Conservation (phyloP, 176 grass and related monocot species). For the Cenchrus purpureus region DNA sequence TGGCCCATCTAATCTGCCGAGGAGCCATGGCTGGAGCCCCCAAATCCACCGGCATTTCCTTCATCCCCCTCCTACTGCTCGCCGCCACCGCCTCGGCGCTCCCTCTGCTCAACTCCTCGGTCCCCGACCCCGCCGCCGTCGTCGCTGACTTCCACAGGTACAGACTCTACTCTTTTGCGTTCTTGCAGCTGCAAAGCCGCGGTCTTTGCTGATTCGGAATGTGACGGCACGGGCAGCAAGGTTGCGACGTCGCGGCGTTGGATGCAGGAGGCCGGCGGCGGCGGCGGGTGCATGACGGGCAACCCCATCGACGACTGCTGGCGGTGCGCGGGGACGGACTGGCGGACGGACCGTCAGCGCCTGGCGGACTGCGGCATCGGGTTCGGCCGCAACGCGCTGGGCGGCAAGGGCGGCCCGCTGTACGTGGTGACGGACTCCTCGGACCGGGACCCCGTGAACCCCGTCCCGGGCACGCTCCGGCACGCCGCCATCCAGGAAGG, state of each 20-base stretch:
- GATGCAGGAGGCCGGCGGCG: slow-evolving; percentile 39
- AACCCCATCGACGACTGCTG: slow-evolving; percentile 97
- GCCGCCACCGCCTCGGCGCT: slow-evolving; percentile 18
- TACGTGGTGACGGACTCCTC: slow-evolving; percentile 90
- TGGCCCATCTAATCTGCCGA: slow-evolving; percentile 14
- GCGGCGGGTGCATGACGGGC: slow-evolving; percentile 64
- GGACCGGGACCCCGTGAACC: slow-evolving; percentile 82
- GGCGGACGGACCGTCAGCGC: slow-evolving; percentile 72
- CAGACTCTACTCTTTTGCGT: neutral
- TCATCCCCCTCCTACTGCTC: slow-evolving; percentile 12
- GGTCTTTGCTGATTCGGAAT: neutral
- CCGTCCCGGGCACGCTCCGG: slow-evolving; percentile 66
- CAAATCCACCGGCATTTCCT: slow-evolving; percentile 41
- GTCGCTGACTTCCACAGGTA: slow-evolving; percentile 72
- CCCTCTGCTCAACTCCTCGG: slow-evolving; percentile 40
- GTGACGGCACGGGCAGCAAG: slow-evolving; percentile 41
- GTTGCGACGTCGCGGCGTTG: slow-evolving; percentile 53
- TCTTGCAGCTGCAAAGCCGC: neutral
- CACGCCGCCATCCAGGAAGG: slow-evolving; percentile 93
- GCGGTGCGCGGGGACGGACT: slow-evolving; percentile 79
- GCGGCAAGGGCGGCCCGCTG: slow-evolving; percentile 78
- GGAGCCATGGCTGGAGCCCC: slow-evolving; percentile 31
- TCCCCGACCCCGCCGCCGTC: slow-evolving; percentile 61
- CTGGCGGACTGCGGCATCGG: slow-evolving; percentile 91
- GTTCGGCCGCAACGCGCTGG: slow-evolving; percentile 73